A percentile compares a stretch with the other conserved stretches of the same genome.
Evolutionary conservation across 1,284 basidiomycete genomes (phyloP).

Genomic region (Sanghuangporus baumii): DNA sequence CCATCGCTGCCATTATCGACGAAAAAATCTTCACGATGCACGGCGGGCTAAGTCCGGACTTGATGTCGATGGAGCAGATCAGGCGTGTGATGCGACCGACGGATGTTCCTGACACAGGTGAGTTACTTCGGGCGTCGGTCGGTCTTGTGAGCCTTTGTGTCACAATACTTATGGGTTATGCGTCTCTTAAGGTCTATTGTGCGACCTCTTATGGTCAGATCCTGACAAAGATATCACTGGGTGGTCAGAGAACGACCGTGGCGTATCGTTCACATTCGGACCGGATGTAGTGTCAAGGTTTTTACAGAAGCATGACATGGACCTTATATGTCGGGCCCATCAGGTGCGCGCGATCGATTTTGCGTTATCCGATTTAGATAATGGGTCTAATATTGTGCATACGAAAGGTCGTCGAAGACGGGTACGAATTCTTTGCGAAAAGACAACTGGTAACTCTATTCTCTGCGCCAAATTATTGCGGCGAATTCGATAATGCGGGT

Average conservation of each 20-base stretch:
- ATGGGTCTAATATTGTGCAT: background rate
- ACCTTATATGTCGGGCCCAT: constrained; percentile 97
- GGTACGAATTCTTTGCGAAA: constrained; percentile 99
- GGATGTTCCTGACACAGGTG: constrained; percentile 97
- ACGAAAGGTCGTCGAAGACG: constrained; percentile 90
- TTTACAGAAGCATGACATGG: constrained; percentile 99
- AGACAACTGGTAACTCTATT: constrained; percentile 96
- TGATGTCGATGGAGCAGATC: constrained; percentile 99
- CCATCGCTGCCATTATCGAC: constrained; percentile 94
- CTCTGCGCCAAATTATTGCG: constrained; percentile 97
- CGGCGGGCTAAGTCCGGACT: constrained; percentile 88
- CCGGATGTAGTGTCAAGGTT: constrained; percentile 97
- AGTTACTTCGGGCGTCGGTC: constrained; percentile 25
- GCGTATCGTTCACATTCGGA: constrained; percentile 98
- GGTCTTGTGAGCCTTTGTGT: background rate
- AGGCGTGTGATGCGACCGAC: constrained; percentile 98
- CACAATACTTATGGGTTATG: background rate
- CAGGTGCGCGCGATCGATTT: constrained; percentile 52
- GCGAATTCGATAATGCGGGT: constrained; percentile 98
- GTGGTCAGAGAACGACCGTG: constrained; percentile 99
- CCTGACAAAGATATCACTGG: constrained; percentile 99
- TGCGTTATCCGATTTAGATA: constrained; percentile 5
- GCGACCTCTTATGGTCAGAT: constrained; percentile 98
- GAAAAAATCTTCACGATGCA: constrained; percentile 98
- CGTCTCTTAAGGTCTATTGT: constrained; percentile 66